Conservation (phyloP, 148 eudicot genomes). For the Linanthus parryae region DNA sequence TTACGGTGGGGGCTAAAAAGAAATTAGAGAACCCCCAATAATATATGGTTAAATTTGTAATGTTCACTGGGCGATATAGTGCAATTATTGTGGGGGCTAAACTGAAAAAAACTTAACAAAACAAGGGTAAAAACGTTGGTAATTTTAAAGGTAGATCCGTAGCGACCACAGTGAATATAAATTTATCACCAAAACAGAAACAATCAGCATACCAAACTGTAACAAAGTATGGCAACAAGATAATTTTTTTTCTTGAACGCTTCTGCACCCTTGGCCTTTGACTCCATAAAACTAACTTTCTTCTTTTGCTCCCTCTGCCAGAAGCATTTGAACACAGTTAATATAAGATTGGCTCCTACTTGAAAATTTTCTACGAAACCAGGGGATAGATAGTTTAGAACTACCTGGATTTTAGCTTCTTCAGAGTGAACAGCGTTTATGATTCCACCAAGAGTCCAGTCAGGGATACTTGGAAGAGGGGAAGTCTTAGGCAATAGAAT, state of each 20-base stretch:
- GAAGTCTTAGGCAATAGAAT: constrained; percentile 20
- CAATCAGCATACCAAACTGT: constrained; percentile 7
- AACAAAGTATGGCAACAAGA: constrained; percentile 18
- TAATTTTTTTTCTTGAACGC: constrained; percentile 21
- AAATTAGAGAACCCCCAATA: too few species aligned
- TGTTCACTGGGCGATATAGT: too few species aligned
- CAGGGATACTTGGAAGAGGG: constrained; percentile 11
- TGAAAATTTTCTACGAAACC: background rate
- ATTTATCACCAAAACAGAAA: too few species aligned
- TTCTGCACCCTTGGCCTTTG: constrained; percentile 14
- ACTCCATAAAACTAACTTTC: constrained; percentile 2
- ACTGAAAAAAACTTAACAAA: too few species aligned
- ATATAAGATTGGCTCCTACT: background rate
- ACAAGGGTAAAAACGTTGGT: too few species aligned
- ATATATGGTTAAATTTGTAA: too few species aligned
- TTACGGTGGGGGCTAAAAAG: too few species aligned
- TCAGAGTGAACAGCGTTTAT: constrained; percentile 8
- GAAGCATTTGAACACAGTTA: background rate
- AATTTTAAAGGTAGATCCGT: too few species aligned
- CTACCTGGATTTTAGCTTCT: constrained; percentile 9
- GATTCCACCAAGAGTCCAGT: constrained; percentile 21
- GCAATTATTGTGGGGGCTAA: too few species aligned
- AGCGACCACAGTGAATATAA: too few species aligned
- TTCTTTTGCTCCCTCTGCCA: constrained; percentile 8
- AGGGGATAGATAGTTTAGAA: background rate